These are phyloP conservation scores for Globisporangium alternatum DNA, from an alignment of 352 stramenopile species.

Conservation along the genomic window DNA sequence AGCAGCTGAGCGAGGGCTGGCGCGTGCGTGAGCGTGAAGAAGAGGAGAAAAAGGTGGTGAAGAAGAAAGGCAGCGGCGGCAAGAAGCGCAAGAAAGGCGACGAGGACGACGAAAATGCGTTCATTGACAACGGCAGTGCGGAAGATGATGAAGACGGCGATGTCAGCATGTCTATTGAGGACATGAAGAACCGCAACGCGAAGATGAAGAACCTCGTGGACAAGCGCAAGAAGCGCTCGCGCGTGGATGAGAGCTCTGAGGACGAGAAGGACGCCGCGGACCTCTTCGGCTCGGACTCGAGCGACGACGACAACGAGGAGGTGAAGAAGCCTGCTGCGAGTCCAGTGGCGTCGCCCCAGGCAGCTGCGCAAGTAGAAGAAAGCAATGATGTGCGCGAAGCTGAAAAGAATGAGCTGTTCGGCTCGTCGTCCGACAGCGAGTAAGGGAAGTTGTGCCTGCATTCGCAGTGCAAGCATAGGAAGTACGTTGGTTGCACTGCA, in stretches of 20 bases:
- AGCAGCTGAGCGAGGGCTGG: constrained; percentile 80
- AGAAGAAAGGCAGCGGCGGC: constrained; percentile 46
- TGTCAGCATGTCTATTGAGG: constrained; percentile 77
- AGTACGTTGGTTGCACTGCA: not conserved
- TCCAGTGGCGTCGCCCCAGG: not conserved
- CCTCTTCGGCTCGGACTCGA: constrained; percentile 86
- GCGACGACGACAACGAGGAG: constrained; percentile 30
- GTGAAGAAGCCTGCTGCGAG: not conserved
- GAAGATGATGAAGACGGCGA: constrained; percentile 60
- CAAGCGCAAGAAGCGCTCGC: constrained; percentile 78
- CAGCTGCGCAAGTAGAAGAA: constrained; percentile 10
- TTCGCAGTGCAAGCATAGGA: not conserved
- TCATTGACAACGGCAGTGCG: constrained; percentile 21
- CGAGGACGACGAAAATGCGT: constrained; percentile 33
- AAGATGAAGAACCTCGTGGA: constrained; percentile 86
- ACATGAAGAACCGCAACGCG: constrained; percentile 88
- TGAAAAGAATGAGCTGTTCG: constrained; percentile 84
- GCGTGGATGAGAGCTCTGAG: constrained; percentile 47
- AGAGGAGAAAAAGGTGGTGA: constrained; percentile 76
- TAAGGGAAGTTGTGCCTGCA: constrained; percentile 24
- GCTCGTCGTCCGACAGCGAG: constrained; percentile 77
- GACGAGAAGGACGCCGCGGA: constrained; percentile 59
- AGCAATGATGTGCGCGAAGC: constrained; percentile 36
- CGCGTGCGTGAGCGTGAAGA: constrained; percentile 80
- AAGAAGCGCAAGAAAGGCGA: constrained; percentile 75